Percentiles rank a stretch among this genome's conserved stretches.
phyloP scores from a whole-genome alignment of 257 asterid species.

The Lycium barbarum region DNA sequence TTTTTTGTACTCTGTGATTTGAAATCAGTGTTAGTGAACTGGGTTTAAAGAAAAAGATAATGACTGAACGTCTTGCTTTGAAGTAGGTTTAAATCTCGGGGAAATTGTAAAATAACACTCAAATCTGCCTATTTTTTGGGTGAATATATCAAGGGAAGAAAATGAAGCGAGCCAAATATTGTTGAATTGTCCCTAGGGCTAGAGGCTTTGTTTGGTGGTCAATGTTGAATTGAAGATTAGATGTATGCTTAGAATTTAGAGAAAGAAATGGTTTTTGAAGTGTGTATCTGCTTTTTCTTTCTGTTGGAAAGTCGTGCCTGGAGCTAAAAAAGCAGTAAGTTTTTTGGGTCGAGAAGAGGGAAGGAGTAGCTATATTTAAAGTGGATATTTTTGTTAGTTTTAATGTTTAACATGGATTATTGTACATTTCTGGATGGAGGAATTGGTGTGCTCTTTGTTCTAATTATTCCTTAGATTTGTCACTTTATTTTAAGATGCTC shows the following conservation, averaged over 20 bases:
- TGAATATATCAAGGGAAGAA: background rate
- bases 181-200: background rate
- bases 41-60: background rate
- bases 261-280: background rate
- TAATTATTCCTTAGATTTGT: background rate
- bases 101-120: background rate
- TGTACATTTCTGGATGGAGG: background rate
- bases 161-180: background rate
- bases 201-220: background rate
- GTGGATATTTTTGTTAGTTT: background rate
- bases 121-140: background rate
- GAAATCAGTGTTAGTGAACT: no score
- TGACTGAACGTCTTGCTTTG: background rate
- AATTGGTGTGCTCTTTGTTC: background rate
- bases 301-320: conserved; percentile 1
- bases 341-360: background rate
- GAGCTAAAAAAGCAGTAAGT: background rate
- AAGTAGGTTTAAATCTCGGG: background rate
- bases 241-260: background rate
- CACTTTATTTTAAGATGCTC: background rate
- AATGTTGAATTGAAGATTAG: background rate
- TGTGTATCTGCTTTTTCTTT: background rate
- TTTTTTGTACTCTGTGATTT: no score
- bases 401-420: background rate
- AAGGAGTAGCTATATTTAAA: background rate